Conservation (phyloP, 495 filamentous ascomycete genomes). For the Hypoxylon rickii region DNA sequence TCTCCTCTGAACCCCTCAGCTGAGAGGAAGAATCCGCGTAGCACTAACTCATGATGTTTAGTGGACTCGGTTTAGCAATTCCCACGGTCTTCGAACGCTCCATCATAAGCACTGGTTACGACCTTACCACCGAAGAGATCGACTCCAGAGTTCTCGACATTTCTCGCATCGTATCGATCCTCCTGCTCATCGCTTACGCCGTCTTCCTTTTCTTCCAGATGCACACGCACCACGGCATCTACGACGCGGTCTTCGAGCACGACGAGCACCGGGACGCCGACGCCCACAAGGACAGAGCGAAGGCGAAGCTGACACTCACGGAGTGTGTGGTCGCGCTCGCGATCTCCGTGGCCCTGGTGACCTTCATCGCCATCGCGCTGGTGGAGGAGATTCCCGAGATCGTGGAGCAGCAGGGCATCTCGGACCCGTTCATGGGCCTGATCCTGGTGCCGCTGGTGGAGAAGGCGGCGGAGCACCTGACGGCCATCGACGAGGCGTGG, state of each 20-base stretch:
- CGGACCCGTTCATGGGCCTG: slow-evolving; percentile 79
- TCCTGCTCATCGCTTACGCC: slow-evolving; percentile 78
- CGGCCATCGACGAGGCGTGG: slow-evolving; percentile 89
- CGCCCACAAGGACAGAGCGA: slow-evolving; percentile 62
- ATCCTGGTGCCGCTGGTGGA: slow-evolving; percentile 85
- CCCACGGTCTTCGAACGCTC: slow-evolving; percentile 77
- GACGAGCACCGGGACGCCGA: slow-evolving; percentile 77
- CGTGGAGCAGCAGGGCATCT: slow-evolving; percentile 64
- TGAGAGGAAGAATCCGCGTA: neutral
- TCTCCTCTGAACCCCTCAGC: slow-evolving; percentile 1
- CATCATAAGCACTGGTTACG: slow-evolving; percentile 47
- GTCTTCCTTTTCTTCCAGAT: slow-evolving; percentile 83
- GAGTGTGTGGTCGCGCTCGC: slow-evolving; percentile 73
- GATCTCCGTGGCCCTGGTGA: slow-evolving; percentile 72
- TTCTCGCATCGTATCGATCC: slow-evolving; percentile 74
- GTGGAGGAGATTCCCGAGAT: slow-evolving; percentile 80
- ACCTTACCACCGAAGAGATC: slow-evolving; percentile 48
- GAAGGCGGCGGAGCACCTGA: slow-evolving; percentile 89
- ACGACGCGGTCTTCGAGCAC: slow-evolving; percentile 61
- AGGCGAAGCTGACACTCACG: slow-evolving; percentile 75
- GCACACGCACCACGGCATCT: slow-evolving; percentile 80
- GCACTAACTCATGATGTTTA: slow-evolving; percentile 31
- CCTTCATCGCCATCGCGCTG: slow-evolving; percentile 78
- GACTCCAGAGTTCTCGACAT: slow-evolving; percentile 61
- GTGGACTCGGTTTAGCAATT: slow-evolving; percentile 78